Percentiles rank a stretch among this genome's conserved stretches.
These are phyloP conservation scores for Alternaria arbusti DNA, from an alignment of 2,329 filamentous ascomycete species.

Conservation along the genomic window DNA sequence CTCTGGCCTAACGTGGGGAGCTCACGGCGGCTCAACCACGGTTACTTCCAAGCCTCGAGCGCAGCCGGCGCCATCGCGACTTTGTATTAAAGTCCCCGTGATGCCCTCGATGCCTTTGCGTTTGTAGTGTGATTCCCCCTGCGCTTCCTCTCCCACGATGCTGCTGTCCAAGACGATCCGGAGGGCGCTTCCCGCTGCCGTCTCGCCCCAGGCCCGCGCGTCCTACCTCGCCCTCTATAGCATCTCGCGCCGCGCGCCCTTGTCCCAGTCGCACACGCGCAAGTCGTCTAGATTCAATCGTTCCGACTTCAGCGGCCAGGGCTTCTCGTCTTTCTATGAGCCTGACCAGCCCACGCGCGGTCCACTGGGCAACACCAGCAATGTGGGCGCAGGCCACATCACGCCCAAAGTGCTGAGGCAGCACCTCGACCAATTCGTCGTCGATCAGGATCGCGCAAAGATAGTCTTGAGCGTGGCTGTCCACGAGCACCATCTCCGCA, in stretches of 20 bases:
- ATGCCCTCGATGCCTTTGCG: background rate
- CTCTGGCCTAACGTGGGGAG: constrained; percentile 33
- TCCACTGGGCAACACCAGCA: constrained; percentile 65
- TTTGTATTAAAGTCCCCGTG: constrained; percentile 13
- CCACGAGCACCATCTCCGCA: constrained; percentile 94
- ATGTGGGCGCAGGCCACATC: constrained; percentile 63
- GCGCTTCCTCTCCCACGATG: constrained; percentile 21
- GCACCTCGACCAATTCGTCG: constrained; percentile 93
- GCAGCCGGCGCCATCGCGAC: constrained; percentile 5
- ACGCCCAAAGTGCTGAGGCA: constrained; percentile 77
- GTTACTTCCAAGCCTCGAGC: constrained; percentile 6
- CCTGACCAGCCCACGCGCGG: constrained; percentile 66
- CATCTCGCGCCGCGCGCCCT: constrained; percentile 27
- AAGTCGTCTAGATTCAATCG: constrained; percentile 59
- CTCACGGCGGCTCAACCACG: constrained; percentile 24
- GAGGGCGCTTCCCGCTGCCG: constrained; percentile 31
- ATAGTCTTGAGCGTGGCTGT: constrained; percentile 91
- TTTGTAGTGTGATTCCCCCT: constrained; percentile 3
- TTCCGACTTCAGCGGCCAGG: constrained; percentile 67
- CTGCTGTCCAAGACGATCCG: constrained; percentile 29
- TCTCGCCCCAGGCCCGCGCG: constrained; percentile 49
- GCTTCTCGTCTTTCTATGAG: constrained; percentile 69
- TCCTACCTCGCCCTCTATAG: constrained; percentile 49
- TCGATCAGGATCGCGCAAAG: constrained; percentile 93
- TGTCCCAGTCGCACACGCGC: constrained; percentile 31